These are phyloP conservation scores for Ambrosia artemisiifolia DNA, from an alignment of 129 eudicot species.

Conservation along the genomic window DNA sequence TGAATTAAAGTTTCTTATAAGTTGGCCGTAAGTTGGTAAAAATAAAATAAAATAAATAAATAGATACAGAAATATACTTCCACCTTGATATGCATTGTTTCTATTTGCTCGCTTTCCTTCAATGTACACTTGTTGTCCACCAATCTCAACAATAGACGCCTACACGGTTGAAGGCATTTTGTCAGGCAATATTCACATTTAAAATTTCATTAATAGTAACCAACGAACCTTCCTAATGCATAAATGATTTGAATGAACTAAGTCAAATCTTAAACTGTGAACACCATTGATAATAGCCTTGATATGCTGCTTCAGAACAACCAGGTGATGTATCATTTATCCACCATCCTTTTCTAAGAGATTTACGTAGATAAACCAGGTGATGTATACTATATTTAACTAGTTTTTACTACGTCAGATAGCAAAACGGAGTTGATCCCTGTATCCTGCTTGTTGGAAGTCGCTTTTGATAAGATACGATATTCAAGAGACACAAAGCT, in stretches of 20 bases:
- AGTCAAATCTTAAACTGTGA: no score
- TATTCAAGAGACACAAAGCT: conserved; percentile 75
- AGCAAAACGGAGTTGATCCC: conserved; percentile 81
- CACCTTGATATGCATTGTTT: conserved; percentile 59
- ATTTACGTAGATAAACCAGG: background rate
- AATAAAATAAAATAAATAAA: conserved; percentile 8
- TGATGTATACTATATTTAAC: background rate
- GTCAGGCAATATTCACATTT: no score
- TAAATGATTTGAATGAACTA: no score
- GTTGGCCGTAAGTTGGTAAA: background rate
- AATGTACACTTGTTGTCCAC: conserved; percentile 63
- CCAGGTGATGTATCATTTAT: no score
- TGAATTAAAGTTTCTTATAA: background rate
- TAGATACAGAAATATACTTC: no score
- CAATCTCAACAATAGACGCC: conserved; percentile 75
- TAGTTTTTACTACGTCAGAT: conserved; percentile 37
- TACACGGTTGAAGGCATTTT: conserved; percentile 23
- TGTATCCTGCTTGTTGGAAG: conserved; percentile 66
- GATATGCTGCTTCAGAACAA: no score
- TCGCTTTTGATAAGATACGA: conserved; percentile 52
- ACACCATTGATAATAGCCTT: no score
- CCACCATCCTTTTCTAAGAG: background rate
- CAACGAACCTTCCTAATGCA: no score
- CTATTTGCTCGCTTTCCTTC: conserved; percentile 90
- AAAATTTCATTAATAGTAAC: no score